phyloP scores from a whole-genome alignment of 2,329 filamentous ascomycete genomes.

The Botrytis galanthina region DNA sequence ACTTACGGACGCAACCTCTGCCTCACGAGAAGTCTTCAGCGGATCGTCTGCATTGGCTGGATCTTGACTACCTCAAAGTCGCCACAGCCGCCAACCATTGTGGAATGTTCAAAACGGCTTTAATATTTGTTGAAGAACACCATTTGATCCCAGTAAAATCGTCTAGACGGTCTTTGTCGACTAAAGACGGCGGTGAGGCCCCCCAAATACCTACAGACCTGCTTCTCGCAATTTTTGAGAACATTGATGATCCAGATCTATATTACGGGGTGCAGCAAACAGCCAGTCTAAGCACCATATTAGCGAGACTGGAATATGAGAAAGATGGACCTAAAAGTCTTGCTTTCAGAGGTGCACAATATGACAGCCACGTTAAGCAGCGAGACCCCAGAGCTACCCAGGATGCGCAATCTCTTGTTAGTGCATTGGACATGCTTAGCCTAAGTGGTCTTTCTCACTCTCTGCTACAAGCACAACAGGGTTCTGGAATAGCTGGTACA shows the following conservation, averaged over 20 bases:
- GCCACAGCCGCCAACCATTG: slow-evolving; percentile 72
- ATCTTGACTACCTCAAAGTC: slow-evolving; percentile 71
- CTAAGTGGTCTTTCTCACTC: slow-evolving; percentile 83
- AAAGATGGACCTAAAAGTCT: slow-evolving; percentile 82
- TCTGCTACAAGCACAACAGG: slow-evolving; percentile 67
- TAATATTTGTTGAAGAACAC: slow-evolving; percentile 77
- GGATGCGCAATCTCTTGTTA: slow-evolving; percentile 69
- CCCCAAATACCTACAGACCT: slow-evolving; percentile 60
- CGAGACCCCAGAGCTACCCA: slow-evolving; percentile 52
- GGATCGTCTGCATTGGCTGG: slow-evolving; percentile 80
- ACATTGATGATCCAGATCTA: slow-evolving; percentile 91
- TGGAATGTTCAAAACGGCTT: slow-evolving; percentile 81
- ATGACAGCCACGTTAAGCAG: slow-evolving; percentile 77
- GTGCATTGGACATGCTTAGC: slow-evolving; percentile 75
- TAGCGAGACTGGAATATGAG: slow-evolving; percentile 85
- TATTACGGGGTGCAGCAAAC: slow-evolving; percentile 88
- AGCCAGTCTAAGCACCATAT: slow-evolving; percentile 71
- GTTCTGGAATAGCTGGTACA: slow-evolving; percentile 53
- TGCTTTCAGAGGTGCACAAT: slow-evolving; percentile 85
- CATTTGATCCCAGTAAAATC: slow-evolving; percentile 54
- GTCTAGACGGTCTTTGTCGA: slow-evolving; percentile 65
- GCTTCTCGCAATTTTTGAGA: slow-evolving; percentile 80
- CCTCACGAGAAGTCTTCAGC: slow-evolving; percentile 75
- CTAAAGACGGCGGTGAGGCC: slow-evolving; percentile 42
- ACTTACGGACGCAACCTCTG: slow-evolving; percentile 77